phyloP scores from a whole-genome alignment of 2,329 filamentous ascomycete genomes.

The Beauveria pseudobassiana region DNA sequence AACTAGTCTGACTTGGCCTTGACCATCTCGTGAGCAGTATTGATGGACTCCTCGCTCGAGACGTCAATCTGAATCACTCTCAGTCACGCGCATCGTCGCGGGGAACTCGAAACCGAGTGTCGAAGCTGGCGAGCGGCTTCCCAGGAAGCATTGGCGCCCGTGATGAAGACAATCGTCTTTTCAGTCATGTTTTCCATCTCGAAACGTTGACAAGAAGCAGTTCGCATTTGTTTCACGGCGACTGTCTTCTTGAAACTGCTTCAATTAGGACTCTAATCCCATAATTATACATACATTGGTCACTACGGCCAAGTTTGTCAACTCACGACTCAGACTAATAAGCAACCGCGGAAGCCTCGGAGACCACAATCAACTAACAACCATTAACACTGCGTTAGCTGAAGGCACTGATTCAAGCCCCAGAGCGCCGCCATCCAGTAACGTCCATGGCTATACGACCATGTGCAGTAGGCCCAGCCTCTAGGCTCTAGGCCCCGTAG shows the following conservation, averaged over 20 bases:
- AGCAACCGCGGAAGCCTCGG: neutral
- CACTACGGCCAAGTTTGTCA: too few species aligned
- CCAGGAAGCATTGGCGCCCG: conserved; percentile 50
- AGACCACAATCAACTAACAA: neutral
- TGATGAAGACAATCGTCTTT: conserved; percentile 41
- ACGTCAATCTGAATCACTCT: conserved; percentile 25
- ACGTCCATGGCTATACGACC: neutral
- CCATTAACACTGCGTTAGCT: neutral
- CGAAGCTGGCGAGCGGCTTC: conserved; percentile 37
- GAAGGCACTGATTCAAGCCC: neutral
- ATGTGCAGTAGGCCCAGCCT: neutral
- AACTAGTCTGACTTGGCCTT: conserved; percentile 20
- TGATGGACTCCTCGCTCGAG: conserved; percentile 24
- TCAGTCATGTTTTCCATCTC: conserved; percentile 1
- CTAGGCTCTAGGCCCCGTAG: neutral
- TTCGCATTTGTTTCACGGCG: neutral
- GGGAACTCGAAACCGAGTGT: conserved; percentile 32
- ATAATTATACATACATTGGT: too few species aligned
- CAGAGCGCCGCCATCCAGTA: neutral
- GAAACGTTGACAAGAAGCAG: neutral
- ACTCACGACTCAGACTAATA: neutral
- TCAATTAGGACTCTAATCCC: too few species aligned
- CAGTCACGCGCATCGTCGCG: conserved; percentile 30
- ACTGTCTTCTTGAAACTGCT: too few species aligned
- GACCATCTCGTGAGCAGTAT: conserved; percentile 21